phyloP scores from a whole-genome alignment of 805 yeast genomes.

The Lipomyces oligophaga region DNA sequence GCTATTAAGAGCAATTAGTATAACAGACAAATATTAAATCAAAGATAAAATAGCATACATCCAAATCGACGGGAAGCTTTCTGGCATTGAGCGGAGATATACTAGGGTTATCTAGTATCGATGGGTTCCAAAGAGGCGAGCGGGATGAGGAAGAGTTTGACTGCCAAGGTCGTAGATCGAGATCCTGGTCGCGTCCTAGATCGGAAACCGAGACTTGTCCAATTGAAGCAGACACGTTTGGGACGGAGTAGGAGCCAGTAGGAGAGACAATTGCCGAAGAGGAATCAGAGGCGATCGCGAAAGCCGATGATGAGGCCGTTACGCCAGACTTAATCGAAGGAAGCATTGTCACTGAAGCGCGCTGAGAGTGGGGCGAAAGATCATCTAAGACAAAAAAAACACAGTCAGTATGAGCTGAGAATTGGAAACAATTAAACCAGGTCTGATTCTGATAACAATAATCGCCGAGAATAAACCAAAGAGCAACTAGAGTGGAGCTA shows the following conservation, averaged over 20 bases:
- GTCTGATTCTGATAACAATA: neutral
- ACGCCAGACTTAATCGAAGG: no score
- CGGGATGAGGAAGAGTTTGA: conserved; percentile 24
- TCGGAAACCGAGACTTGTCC: conserved; percentile 11
- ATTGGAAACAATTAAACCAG: neutral
- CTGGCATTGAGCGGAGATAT: conserved; percentile 23
- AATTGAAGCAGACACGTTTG: conserved; percentile 2
- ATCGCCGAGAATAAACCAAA: no score
- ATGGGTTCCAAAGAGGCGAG: conserved; percentile 27
- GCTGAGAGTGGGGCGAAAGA: conserved; percentile 13
- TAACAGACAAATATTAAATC: neutral
- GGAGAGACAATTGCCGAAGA: no score
- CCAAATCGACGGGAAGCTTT: conserved; percentile 20
- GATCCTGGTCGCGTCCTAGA: conserved; percentile 24
- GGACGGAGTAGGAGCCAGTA: conserved; percentile 6
- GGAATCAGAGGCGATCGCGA: no score
- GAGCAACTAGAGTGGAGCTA: neutral
- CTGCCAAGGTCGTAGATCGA: conserved; percentile 25
- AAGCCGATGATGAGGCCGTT: no score
- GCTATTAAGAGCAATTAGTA: conserved; percentile 4
- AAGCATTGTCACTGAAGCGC: conserved; percentile 1
- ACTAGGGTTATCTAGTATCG: conserved; percentile 8
- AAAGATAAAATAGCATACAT: conserved; percentile 8
- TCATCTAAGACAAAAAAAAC: conserved; percentile 15
- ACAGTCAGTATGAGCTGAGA: no score